Conservation (phyloP, 768 basidiomycete genomes). For the Filobasidium floriforme region DNA sequence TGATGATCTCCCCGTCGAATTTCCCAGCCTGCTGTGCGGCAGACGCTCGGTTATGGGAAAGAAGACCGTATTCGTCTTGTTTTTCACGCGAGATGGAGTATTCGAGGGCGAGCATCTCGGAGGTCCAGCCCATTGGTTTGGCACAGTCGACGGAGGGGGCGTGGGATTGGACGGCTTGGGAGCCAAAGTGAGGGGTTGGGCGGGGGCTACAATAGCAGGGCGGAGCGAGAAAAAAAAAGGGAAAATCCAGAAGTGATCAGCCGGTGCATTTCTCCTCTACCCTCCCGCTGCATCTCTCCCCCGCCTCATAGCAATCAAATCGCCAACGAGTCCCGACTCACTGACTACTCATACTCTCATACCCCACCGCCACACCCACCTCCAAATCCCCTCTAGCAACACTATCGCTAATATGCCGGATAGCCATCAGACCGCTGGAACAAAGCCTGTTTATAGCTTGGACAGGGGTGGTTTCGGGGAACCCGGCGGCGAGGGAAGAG, state of each 20-base stretch:
- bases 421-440: conserved; percentile 64
- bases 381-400: conserved; percentile 71
- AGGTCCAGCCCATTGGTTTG: conserved; percentile 78
- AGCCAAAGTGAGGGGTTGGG: conserved; percentile 21
- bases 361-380: conserved; percentile 53
- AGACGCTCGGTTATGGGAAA: conserved; percentile 72
- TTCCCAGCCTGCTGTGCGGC: conserved; percentile 60
- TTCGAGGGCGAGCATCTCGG: conserved; percentile 73
- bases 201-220: conserved; percentile 12
- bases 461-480: conserved; percentile 67
- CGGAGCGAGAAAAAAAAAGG: too few species aligned
- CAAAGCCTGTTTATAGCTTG: conserved; percentile 74
- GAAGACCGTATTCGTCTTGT: conserved; percentile 59
- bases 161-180: conserved; percentile 34
- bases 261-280: too few species aligned
- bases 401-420: conserved; percentile 67
- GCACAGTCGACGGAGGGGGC: conserved; percentile 34
- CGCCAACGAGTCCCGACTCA: too few species aligned
- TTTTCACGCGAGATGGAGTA: conserved; percentile 64
- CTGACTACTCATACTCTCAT: conserved; percentile 33
- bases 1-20: conserved; percentile 64
- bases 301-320: too few species aligned
- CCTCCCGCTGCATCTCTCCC: too few species aligned
- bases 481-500: conserved; percentile 70
- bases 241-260: too few species aligned